Conservation (phyloP, 352 stramenopile genomes). For the Globisporangium solare region DNA sequence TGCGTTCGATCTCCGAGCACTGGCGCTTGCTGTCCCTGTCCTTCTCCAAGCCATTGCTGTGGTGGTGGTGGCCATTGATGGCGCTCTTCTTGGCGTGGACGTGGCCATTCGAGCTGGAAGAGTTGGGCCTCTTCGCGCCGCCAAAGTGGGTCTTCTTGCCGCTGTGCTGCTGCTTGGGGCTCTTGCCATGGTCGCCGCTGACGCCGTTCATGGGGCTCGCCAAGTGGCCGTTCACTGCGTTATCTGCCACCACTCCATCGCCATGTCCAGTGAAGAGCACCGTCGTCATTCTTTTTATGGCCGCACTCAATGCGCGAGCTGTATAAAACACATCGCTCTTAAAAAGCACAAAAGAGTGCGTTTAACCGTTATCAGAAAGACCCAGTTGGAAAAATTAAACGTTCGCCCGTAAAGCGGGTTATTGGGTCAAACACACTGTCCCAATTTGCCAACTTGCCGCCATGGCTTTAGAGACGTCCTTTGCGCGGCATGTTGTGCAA, state of each 20-base stretch:
- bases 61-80: not conserved
- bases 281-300: too few relatives aligned
- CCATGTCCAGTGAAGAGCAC: not conserved
- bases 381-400: too few relatives aligned
- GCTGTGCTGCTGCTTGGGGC: not conserved
- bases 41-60: slow-evolving; percentile 3
- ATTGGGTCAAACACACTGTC: too few relatives aligned
- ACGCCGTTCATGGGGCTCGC: slow-evolving; percentile 3
- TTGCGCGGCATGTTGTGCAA: slow-evolving; percentile 50
- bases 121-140: not conserved
- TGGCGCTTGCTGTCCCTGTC: slow-evolving; percentile 10
- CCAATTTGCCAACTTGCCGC: too few relatives aligned
- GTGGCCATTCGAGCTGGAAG: not conserved
- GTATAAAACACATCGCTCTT: too few relatives aligned
- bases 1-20: slow-evolving; percentile 44
- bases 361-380: too few relatives aligned
- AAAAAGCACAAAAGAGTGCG: too few relatives aligned
- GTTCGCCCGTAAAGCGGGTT: too few relatives aligned
- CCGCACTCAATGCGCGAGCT: too few relatives aligned
- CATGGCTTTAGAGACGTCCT: slow-evolving; percentile 38
- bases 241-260: not conserved
- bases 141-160: not conserved
- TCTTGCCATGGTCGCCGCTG: slow-evolving; percentile 6
- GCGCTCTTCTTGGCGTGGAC: not conserved
- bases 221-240: not conserved